Evolutionary conservation across 345 rosid genomes (phyloP).

Genomic region (Bruguiera parviflora): DNA sequence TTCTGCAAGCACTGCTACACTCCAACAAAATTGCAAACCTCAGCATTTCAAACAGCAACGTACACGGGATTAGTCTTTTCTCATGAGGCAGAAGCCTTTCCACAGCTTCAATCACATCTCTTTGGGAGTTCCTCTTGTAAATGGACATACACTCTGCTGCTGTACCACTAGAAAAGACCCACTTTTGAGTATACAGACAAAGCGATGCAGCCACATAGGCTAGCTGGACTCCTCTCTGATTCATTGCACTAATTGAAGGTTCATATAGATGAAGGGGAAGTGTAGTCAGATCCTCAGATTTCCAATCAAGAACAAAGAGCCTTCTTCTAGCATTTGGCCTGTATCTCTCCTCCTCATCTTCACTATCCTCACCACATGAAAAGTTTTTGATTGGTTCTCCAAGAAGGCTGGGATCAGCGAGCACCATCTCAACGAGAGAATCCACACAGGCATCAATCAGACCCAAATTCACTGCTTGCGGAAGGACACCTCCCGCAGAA

Average conservation of each 20-base stretch:
- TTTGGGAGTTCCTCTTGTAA: conserved; percentile 36
- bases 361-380: conserved; percentile 16
- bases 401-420: conserved; percentile 51
- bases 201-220: conserved; percentile 51
- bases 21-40: conserved; percentile 43
- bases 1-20: conserved; percentile 49
- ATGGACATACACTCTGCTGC: conserved; percentile 30
- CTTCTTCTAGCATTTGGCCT: conserved; percentile 66
- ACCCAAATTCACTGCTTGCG: conserved; percentile 42
- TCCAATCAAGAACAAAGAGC: conserved; percentile 54
- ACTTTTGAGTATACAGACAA: conserved; percentile 46
- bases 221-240: conserved; percentile 32
- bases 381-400: conserved; percentile 47
- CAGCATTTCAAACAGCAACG: conserved; percentile 56
- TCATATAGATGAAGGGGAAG: conserved; percentile 57
- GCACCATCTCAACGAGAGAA: conserved; percentile 51
- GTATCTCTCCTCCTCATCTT: conserved; percentile 26
- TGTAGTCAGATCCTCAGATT: conserved; percentile 51
- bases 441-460: conserved; percentile 59
- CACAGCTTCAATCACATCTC: conserved; percentile 56
- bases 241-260: conserved; percentile 35
- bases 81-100: conserved; percentile 60
- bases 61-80: conserved; percentile 51
- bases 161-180: conserved; percentile 33
- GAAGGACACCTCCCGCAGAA: conserved; percentile 28